Evolutionary conservation across 305 asterid genomes (phyloP), one percentile per base, ranked within the genome.

Genomic region (Ajuga reptans): DNA sequence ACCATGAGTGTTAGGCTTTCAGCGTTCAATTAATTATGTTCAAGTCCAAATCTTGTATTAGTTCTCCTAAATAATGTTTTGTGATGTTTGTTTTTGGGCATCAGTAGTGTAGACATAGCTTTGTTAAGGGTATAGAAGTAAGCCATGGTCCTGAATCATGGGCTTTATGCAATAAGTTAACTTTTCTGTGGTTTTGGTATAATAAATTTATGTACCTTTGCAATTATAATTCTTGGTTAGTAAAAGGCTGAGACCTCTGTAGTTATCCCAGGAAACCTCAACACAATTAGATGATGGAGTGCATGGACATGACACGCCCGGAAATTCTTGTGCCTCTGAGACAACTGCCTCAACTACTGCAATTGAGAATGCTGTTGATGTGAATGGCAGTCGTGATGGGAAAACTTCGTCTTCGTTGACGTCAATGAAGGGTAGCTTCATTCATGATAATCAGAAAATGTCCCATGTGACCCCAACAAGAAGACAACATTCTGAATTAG

Each of bases 241-340:
- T 54, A 67, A 16, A 64, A 57, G 39, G 8, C 68, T 64, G 46
- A 43, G 15, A 70, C 33, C 41, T 66, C 75, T 71, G 45, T 62
- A 15, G 45, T 76, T 69, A 67, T 72, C 74, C 67, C 91, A 87
- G 92, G 95, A 78, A 33, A 57, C 63, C 24, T 39, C 75, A 12
- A 11, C 60, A 70, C 79, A 78, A 31, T 71, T 84, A 73, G 83
- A 74, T 64, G 75, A 66, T 49, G 75, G 68, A 68, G 69, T 37
- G 52, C 72, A 33, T 45, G 83, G 67, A 58, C 72, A 57, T 16
- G 63, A n/a, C 67, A 63, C 51, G 4, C 33, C 65, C 62, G 64
- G 45, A 41, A 78, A 74, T 71, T 15, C 77, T 17, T 53, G 68
- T 12, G 63, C 65, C 54, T 46, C 75, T 29, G 65, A 9, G 12